A percentile compares a stretch with the other conserved stretches of the same genome.
phyloP scores from a whole-genome alignment of 345 rosid genomes.

The Boechera divaricarpa region DNA sequence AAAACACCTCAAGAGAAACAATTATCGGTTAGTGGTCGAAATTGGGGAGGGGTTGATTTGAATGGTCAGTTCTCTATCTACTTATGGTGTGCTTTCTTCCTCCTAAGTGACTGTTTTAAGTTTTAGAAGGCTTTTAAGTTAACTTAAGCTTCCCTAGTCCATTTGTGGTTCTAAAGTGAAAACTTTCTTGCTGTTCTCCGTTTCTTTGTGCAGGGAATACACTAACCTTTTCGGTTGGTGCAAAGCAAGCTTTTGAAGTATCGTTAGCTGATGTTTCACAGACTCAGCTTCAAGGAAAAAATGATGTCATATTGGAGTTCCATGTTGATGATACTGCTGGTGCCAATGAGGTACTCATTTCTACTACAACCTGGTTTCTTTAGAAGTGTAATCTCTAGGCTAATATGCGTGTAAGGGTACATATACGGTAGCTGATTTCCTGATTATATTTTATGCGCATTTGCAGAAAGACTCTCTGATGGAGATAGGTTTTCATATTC shows the following conservation, averaged over 20 bases:
- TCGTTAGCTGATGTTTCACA: slow-evolving; percentile 93
- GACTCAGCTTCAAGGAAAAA: slow-evolving; percentile 89
- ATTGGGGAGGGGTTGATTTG: slow-evolving; percentile 97
- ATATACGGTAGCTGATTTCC: neutral
- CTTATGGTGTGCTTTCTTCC: neutral
- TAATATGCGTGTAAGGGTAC: neutral
- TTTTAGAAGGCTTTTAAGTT: neutral
- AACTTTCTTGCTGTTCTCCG: neutral
- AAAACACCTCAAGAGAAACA: slow-evolving; percentile 84
- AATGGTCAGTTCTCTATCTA: slow-evolving; percentile 55
- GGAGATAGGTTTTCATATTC: slow-evolving; percentile 96
- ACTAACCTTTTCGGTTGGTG: slow-evolving; percentile 79
- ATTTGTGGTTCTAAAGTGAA: neutral
- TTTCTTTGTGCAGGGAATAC: slow-evolving; percentile 65
- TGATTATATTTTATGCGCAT: slow-evolving; percentile 10
- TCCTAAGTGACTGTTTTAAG: neutral
- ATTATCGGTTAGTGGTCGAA: slow-evolving; percentile 90
- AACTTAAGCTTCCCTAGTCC: neutral
- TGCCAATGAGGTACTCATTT: slow-evolving; percentile 78
- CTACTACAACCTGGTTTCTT: neutral
- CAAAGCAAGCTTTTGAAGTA: slow-evolving; percentile 94
- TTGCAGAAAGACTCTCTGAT: slow-evolving; percentile 92
- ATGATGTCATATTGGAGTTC: slow-evolving; percentile 93
- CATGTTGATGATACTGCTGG: slow-evolving; percentile 98
- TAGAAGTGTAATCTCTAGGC: slow-evolving; percentile 5